Percentiles rank a stretch among this genome's conserved stretches.
phyloP scores from a whole-genome alignment of 2,329 filamentous ascomycete genomes.

The Phaeosphaeriaceae sp. region DNA sequence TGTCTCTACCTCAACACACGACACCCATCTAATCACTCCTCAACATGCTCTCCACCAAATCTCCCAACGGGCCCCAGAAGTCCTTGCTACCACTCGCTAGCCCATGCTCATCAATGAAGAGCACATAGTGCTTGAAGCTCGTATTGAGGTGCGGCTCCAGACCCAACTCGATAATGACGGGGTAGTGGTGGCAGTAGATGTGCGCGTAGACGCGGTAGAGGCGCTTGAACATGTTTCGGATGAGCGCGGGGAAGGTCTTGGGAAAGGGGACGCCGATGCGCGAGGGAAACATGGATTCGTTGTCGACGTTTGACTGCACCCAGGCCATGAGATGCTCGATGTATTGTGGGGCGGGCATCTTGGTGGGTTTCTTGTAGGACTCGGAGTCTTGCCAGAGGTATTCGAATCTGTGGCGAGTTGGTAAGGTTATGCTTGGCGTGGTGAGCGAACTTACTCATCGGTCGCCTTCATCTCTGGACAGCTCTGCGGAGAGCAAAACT shows the following conservation, averaged over 20 bases:
- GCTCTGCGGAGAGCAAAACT: conserved; percentile 96
- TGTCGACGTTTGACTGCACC: conserved; percentile 95
- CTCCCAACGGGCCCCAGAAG: conserved; percentile 94
- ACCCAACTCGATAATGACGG: conserved; percentile 91
- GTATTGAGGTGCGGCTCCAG: conserved; percentile 98
- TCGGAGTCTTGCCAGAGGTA: conserved; percentile 98
- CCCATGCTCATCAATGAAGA: conserved; percentile 97
- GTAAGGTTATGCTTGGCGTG: background rate
- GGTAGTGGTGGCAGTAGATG: conserved; percentile 98
- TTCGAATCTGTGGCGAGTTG: conserved; percentile 72
- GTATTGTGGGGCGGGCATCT: conserved; percentile 96
- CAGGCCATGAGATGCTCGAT: conserved; percentile 98
- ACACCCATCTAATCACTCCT: conserved; percentile 72
- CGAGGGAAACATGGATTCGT: conserved; percentile 93
- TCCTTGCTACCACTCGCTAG: conserved; percentile 87
- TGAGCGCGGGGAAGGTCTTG: conserved; percentile 85
- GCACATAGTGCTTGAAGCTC: conserved; percentile 98
- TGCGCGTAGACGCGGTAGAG: conserved; percentile 98
- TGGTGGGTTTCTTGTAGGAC: conserved; percentile 93
- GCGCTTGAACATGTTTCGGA: conserved; percentile 99
- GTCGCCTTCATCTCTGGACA: conserved; percentile 99
- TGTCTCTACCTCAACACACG: background rate
- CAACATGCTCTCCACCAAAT: conserved; percentile 97
- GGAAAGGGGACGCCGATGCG: conserved; percentile 95
- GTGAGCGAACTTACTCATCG: conserved; percentile 73